These are phyloP conservation scores for Coleophoma cylindrospora DNA, from an alignment of 2,329 filamentous ascomycete genomes.

Conservation along the genomic window DNA sequence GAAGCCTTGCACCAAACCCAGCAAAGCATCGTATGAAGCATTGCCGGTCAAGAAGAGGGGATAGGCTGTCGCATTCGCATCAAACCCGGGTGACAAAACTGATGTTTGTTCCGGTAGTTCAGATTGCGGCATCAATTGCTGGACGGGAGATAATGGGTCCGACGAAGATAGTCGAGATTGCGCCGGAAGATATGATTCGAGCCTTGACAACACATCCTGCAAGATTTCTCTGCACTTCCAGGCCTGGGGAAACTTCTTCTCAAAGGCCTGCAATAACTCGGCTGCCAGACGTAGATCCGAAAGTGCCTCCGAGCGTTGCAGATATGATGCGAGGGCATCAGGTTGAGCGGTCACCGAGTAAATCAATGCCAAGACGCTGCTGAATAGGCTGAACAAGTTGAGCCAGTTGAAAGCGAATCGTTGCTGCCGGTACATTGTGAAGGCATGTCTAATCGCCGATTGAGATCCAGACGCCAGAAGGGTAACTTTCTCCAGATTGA, in stretches of 20 bases:
- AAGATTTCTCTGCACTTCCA: conserved; percentile 2
- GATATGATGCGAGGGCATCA: conserved; percentile 11
- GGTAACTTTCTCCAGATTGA: conserved; percentile 30
- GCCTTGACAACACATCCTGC: neutral
- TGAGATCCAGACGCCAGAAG: conserved; percentile 33
- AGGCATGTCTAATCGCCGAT: conserved; percentile 37
- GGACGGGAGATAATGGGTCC: neutral
- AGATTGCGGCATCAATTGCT: neutral
- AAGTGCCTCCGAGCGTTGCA: neutral
- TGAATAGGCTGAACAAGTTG: conserved; percentile 36
- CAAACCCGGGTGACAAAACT: neutral
- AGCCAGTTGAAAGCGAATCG: conserved; percentile 38
- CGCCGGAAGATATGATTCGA: neutral
- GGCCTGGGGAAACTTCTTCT: neutral
- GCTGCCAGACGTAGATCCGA: neutral
- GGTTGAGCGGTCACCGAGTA: conserved; percentile 36
- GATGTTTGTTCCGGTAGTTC: neutral
- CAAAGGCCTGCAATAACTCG: neutral
- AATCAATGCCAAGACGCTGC: conserved; percentile 34
- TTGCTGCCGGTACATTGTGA: conserved; percentile 31
- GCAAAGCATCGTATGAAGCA: neutral
- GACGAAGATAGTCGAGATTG: neutral
- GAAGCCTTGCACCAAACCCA: neutral
- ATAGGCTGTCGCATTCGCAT: neutral
- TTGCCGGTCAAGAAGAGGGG: neutral